Evolutionary conservation across 768 basidiomycete species (phyloP).

Genomic region (Suillus paluster): DNA sequence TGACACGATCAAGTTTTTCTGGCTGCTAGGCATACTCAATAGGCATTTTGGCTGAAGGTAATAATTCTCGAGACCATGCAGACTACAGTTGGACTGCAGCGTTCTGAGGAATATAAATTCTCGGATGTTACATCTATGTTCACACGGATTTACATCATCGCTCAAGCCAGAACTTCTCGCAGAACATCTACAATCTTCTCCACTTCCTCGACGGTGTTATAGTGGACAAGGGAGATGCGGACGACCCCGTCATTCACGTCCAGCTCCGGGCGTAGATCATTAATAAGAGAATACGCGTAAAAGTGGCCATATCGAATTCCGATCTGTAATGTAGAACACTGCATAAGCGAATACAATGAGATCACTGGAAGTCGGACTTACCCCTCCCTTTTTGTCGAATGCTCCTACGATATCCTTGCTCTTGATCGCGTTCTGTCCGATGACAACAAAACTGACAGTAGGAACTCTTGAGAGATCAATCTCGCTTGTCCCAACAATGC

Average conservation of each 20-base stretch:
- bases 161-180: constrained; percentile 48
- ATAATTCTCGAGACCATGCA: background rate
- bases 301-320: constrained; percentile 82
- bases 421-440: constrained; percentile 55
- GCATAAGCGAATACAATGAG: constrained; percentile 4
- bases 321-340: constrained; percentile 52
- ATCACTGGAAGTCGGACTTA: constrained; percentile 39
- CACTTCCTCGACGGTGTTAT: constrained; percentile 78
- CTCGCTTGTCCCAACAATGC: constrained; percentile 66
- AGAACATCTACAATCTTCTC: constrained; percentile 59
- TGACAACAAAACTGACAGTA: constrained; percentile 74
- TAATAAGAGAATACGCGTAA: constrained; percentile 70
- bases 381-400: constrained; percentile 67
- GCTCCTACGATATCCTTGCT: constrained; percentile 66
- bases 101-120: background rate
- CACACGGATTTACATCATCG: background rate
- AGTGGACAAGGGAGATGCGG: constrained; percentile 78
- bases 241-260: constrained; percentile 70
- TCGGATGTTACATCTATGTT: background rate
- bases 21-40: no score
- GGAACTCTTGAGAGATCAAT: constrained; percentile 54
- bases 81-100: no score
- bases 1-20: no score
- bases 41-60: no score
- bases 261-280: constrained; percentile 55